Evolutionary conservation across 306 rosid genomes (phyloP), one percentile per base, ranked within the genome.

Genomic region (Dicorynia guianensis): DNA sequence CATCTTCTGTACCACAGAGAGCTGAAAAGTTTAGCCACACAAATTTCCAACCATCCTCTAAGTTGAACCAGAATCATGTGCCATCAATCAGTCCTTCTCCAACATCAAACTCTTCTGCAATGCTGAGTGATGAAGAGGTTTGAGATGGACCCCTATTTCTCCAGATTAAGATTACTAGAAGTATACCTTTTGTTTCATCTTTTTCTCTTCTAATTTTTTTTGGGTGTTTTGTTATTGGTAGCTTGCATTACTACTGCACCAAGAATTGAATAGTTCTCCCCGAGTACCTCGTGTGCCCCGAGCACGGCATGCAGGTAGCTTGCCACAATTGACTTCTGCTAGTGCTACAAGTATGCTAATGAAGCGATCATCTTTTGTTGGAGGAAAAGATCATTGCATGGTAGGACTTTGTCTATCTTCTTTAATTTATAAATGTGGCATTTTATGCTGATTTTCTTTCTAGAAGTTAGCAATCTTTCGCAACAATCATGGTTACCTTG

Each of bases 271-370:
- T 77, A 95, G 99, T 84, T 95, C 99, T 48, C 97, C 97, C 12
- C 87, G 99, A 73, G 99, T 95, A 69, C 99, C 99, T 64, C 97
- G 99, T 69, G 97, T 95, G 17, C 99, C 99, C 53, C 92, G 99
- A 57, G 89, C 86, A 78, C 97, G 97, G 69, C 83, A 90, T 61
- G 82, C 93, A 0, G 89, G 96, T 60, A 90, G 87, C 87, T 79
- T 91, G 83, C 97, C 99, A 53, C 97, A 90, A 66, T 79, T 90
- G 79, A 74, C 89, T 78, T 89, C 96, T 76, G 80, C 96, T 60
- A 85, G 85, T 86, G 81, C 91, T 52, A 75, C 97, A 65, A 90
- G 92, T 88, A 82, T 84, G 76, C 89, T 92, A 71, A 83, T 83
- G 50, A 95, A 90, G 89, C 97, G 97, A 17, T 64, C 92, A 79